Conservation (phyloP, 805 yeast genomes). For the Metschnikowia hibisci region DNA sequence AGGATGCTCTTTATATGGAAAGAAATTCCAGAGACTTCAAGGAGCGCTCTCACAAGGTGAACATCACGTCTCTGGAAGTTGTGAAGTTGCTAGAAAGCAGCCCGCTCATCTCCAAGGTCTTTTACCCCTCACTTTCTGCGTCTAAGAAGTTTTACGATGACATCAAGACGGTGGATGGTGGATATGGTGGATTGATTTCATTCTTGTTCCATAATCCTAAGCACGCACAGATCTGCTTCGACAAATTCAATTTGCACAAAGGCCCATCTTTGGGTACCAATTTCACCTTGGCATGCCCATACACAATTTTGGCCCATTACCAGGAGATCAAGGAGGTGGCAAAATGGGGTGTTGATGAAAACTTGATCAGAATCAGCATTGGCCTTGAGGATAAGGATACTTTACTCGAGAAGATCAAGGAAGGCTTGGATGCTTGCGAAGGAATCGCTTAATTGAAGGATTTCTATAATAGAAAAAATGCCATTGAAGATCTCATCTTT, state of each 20-base stretch:
- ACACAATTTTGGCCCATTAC: slow-evolving; percentile 81
- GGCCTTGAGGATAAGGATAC: slow-evolving; percentile 75
- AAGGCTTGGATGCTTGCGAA: slow-evolving; percentile 13
- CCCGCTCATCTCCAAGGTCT: slow-evolving; percentile 58
- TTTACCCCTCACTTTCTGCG: slow-evolving; percentile 60
- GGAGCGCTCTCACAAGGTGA: slow-evolving; percentile 53
- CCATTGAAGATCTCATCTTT: no score
- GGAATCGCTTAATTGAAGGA: not conserved
- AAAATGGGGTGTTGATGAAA: slow-evolving; percentile 77
- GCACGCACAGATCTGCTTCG: slow-evolving; percentile 71
- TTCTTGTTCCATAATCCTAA: slow-evolving; percentile 60
- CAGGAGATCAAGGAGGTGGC: slow-evolving; percentile 75
- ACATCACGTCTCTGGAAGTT: slow-evolving; percentile 52
- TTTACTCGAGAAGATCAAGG: slow-evolving; percentile 28
- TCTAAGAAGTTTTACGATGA: slow-evolving; percentile 66
- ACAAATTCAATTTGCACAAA: slow-evolving; percentile 65
- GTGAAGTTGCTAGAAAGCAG: slow-evolving; percentile 49
- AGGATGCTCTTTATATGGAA: slow-evolving; percentile 89
- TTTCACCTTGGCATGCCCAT: slow-evolving; percentile 86
- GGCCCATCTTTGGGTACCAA: slow-evolving; percentile 92
- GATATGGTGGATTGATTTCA: slow-evolving; percentile 86
- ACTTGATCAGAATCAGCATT: slow-evolving; percentile 74
- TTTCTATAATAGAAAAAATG: no score
- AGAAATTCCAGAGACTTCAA: slow-evolving; percentile 89
- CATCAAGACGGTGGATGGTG: slow-evolving; percentile 65